Percentiles rank a stretch among this genome's conserved stretches.
Evolutionary conservation across 2,329 filamentous ascomycete genomes (phyloP).

Genomic region (Talaromyces islandicus): DNA sequence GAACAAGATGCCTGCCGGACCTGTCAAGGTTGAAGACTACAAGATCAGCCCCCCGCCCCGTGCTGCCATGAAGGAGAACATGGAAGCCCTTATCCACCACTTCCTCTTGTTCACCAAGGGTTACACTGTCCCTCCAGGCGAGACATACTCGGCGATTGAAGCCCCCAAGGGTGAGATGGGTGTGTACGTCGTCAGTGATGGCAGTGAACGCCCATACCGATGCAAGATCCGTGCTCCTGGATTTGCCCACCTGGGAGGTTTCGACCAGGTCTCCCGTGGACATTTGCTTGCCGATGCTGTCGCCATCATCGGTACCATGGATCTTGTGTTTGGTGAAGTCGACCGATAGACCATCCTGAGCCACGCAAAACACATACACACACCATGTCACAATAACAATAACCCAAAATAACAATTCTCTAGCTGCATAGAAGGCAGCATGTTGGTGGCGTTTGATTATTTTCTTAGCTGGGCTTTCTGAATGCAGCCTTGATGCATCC

Average conservation of each 20-base stretch:
- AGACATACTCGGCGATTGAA: conserved; percentile 97
- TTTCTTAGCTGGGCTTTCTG: conserved; percentile 15
- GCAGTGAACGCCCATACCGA: conserved; percentile 90
- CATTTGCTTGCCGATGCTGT: conserved; percentile 95
- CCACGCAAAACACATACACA: conserved; percentile 2
- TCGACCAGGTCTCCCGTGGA: conserved; percentile 87
- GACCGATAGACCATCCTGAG: conserved; percentile 38
- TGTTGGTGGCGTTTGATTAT: conserved; percentile 31
- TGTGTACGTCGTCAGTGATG: conserved; percentile 92
- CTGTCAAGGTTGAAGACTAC: conserved; percentile 95
- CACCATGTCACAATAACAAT: conserved; percentile 7
- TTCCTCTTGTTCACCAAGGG: conserved; percentile 99
- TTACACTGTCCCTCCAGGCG: conserved; percentile 91
- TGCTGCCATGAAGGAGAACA: conserved; percentile 99
- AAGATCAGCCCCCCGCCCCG: conserved; percentile 96
- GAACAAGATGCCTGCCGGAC: conserved; percentile 96
- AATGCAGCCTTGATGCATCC: conserved; percentile 14
- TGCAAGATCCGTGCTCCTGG: conserved; percentile 96
- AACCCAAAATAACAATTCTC: conserved; percentile 2
- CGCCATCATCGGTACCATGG: conserved; percentile 84
- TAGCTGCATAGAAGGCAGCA: conserved; percentile 9
- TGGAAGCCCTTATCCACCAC: conserved; percentile 99
- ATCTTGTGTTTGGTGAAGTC: conserved; percentile 76
- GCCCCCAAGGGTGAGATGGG: conserved; percentile 99
- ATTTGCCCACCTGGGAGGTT: conserved; percentile 89